phyloP scores from a whole-genome alignment of 306 rosid genomes.

The Medicago truncatula region MtrunA17r5.0-ANR NC_053045.1:63782501-63783000 shows the following conservation, averaged over 20 bases:
- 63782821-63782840: slow-evolving; percentile 3
- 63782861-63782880: slow-evolving; percentile 9
- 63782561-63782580: slow-evolving; percentile 72
- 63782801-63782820: slow-evolving; percentile 26
- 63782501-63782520: slow-evolving; percentile 90
- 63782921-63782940: too few relatives aligned
- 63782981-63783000: too few relatives aligned
- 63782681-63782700: slow-evolving; percentile 58
- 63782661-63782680: slow-evolving; percentile 62
- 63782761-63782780: slow-evolving; percentile 52
- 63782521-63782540: slow-evolving; percentile 62
- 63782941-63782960: too few relatives aligned
- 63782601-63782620: slow-evolving; percentile 73
- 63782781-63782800: slow-evolving; percentile 35
- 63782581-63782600: slow-evolving; percentile 63
- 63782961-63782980: too few relatives aligned
- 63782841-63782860: slow-evolving; percentile 6
- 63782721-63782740: slow-evolving; percentile 63
- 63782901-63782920: not conserved
- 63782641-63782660: slow-evolving; percentile 62
- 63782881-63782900: slow-evolving; percentile 9
- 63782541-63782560: slow-evolving; percentile 93
- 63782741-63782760: slow-evolving; percentile 53
- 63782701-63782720: slow-evolving; percentile 63
- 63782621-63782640: slow-evolving; percentile 72